Base-by-base conservation (phyloP, 768 basidiomycete species). In the Amyloporia xantha region DNA sequence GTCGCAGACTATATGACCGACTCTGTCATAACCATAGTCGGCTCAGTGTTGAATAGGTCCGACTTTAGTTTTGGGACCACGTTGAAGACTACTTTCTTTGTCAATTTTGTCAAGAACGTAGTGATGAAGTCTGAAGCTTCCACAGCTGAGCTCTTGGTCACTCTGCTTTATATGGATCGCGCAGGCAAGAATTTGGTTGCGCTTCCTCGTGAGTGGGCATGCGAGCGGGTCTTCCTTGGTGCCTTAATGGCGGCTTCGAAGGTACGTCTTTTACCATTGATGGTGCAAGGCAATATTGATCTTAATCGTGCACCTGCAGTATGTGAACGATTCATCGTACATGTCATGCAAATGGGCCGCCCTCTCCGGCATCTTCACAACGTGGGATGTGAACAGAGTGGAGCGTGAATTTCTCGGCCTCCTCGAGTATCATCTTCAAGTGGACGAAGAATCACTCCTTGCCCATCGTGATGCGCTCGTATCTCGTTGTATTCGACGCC, bases 361-460 rank as follows among this genome's bases (percentile, higher is more conserved):
- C 39, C 13, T 60, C 57, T 36, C 49, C 33, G 43, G 60, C 28
- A 61, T 33, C 30, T 33, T 33, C 15, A 42, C 98, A 94, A 68
- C 97, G 89, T 74, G 97, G 97, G 70, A 98, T 96, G 70, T 99
- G 96, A 54, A 96, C 96, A 68, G 88, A 87, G 55, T 79, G 72
- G 66, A 97, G 98, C 25, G 88, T 79, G 37, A 99, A 81, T 57
- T 97, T 84, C 62, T 90, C 84, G 2, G 93, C 91, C 0, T 81
- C 77, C 49, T 77, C 30, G 15, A 33, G 30, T 33, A 73, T 2
- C 89, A 79, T 41, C 75, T 69, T 69, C 90, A 82, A 2, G 73
- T 59, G 9, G 75, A 67, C 54, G 86, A 70, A 2, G 95, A 94
- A 50, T 89, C 86, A 57, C 98, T 95, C 7, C 30, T 33, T 15